Percentiles rank a stretch among this genome's conserved stretches.
phyloP scores from a whole-genome alignment of 1,284 basidiomycete species.

The Entoloma clypeatum region DNA sequence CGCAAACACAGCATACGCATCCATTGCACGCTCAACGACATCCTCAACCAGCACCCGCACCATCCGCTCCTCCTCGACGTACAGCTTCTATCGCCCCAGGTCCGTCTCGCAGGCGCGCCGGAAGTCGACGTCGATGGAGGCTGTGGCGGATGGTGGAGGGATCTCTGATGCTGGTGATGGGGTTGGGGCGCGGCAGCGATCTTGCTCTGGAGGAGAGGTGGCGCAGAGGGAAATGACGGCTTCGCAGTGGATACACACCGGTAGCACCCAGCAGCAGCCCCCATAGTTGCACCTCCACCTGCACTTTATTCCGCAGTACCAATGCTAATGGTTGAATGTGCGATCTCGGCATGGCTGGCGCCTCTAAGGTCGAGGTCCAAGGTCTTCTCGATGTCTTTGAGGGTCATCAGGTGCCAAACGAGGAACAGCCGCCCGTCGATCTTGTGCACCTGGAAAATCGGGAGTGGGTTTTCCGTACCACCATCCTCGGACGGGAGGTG shows the following conservation, averaged over 20 bases:
- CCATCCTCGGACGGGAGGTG: no score
- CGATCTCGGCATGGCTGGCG: no score
- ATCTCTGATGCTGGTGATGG: constrained; percentile 4
- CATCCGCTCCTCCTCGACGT: constrained; percentile 77
- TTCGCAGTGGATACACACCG: constrained; percentile 54
- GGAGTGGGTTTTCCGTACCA: no score
- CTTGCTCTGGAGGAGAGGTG: constrained; percentile 8
- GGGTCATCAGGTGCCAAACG: constrained; percentile 80
- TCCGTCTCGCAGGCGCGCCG: constrained; percentile 49
- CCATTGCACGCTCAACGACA: constrained; percentile 68
- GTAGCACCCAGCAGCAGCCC: constrained; percentile 47
- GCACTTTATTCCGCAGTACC: no score
- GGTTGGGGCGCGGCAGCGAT: not conserved
- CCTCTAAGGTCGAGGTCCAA: constrained; percentile 61
- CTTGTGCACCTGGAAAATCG: constrained; percentile 35
- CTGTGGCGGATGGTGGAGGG: constrained; percentile 42
- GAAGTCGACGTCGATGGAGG: constrained; percentile 52
- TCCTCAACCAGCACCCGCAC: constrained; percentile 77
- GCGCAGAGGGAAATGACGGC: constrained; percentile 70
- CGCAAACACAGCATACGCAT: constrained; percentile 70
- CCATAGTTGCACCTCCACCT: constrained; percentile 6
- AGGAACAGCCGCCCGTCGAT: constrained; percentile 82
- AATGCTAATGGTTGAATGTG: no score
- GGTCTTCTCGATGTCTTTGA: constrained; percentile 84
- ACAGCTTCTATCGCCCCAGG: constrained; percentile 60